Conservation (phyloP, 139 green algal genomes). For the Chlamydomonas incerta region DNA sequence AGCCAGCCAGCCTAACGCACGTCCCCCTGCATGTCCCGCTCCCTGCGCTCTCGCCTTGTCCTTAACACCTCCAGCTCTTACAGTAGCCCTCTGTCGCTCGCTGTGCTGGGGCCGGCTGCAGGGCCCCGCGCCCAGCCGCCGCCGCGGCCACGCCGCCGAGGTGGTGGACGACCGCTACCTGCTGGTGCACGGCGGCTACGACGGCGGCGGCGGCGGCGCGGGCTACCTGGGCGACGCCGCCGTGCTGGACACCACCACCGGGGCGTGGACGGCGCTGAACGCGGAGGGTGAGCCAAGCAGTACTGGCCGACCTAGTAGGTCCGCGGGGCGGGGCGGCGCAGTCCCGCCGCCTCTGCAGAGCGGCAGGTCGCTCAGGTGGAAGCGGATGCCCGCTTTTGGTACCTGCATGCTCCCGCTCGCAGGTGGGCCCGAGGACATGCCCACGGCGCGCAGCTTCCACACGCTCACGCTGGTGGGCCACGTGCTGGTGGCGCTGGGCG, state of each 20-base stretch:
- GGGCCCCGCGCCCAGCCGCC: conserved; percentile 32
- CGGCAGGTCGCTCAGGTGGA: no score
- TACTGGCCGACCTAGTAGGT: no score
- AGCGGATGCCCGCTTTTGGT: no score
- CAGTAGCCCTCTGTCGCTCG: no score
- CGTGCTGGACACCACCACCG: conserved; percentile 54
- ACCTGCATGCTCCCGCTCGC: no score
- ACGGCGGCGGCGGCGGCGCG: conserved; percentile 25
- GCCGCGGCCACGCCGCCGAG: conserved; percentile 47
- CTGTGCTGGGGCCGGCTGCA: no score
- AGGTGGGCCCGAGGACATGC: conserved; percentile 48
- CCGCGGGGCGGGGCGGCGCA: no score
- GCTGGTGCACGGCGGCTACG: conserved; percentile 66
- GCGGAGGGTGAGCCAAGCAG: conserved; percentile 26
- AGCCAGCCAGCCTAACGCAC: no score
- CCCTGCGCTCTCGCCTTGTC: no score
- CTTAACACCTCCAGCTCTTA: no score
- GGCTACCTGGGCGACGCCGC: conserved; percentile 44
- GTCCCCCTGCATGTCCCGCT: no score
- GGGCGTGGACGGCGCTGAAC: conserved; percentile 45
- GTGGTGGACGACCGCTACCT: conserved; percentile 60
- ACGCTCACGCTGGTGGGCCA: conserved; percentile 51
- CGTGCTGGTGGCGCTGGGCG: conserved; percentile 56
- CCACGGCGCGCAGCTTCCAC: conserved; percentile 52
- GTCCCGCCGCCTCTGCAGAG: no score